Percentiles rank a stretch among this genome's conserved stretches.
Conservation (phyloP, 2,329 filamentous ascomycete genomes). For the Aspergillus texensis region DNA sequence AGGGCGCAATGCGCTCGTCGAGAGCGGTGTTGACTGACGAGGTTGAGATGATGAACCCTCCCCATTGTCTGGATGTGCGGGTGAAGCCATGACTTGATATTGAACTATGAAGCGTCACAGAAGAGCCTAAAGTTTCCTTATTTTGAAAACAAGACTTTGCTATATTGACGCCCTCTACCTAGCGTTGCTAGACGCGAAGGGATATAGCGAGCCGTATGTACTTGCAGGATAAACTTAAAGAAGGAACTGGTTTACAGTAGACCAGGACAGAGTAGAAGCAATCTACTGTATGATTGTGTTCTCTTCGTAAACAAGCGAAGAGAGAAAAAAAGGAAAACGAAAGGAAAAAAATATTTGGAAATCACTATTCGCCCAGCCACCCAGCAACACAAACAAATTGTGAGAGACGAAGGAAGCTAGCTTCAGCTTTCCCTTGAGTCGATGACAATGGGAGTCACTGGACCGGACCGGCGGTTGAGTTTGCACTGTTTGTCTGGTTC, state of each 20-base stretch:
- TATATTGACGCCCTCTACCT: background rate
- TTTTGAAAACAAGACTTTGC: background rate
- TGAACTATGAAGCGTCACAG: background rate
- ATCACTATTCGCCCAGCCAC: background rate
- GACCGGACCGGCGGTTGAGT: conserved; percentile 21
- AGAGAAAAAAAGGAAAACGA: background rate
- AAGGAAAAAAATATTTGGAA: background rate
- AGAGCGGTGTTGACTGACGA: conserved; percentile 35
- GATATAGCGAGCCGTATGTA: background rate
- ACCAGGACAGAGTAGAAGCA: background rate
- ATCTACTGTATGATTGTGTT: background rate
- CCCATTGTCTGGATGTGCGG: conserved; percentile 38
- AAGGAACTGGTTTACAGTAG: background rate
- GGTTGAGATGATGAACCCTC: conserved; percentile 40
- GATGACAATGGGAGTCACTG: conserved; percentile 5
- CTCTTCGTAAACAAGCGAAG: background rate
- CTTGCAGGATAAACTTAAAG: background rate
- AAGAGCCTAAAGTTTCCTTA: background rate
- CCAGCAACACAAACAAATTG: background rate
- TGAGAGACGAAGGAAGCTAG: background rate
- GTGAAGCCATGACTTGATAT: conserved; percentile 19
- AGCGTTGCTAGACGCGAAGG: background rate
- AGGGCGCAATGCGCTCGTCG: conserved; percentile 34
- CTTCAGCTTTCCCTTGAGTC: background rate
- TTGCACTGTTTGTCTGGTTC: conserved; percentile 36